Evolutionary conservation across 495 filamentous ascomycete genomes (phyloP), one percentile per base, ranked within the genome.

Genomic region (Penicillium angulare): DNA sequence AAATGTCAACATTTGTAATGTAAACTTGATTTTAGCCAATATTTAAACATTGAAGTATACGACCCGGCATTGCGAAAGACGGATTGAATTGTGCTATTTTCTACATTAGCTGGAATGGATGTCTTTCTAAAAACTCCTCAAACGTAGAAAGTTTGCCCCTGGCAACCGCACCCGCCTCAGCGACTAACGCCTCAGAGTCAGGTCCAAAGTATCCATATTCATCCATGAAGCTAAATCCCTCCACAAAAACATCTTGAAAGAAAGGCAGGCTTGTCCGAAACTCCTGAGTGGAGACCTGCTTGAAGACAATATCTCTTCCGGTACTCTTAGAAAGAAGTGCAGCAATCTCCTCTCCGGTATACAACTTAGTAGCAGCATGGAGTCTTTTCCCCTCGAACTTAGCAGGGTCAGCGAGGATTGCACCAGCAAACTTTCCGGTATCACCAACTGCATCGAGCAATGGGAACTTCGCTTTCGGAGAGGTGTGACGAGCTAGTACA

Each of bases 381-480:
- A 83, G 62, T 4, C 56, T 69, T 55, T 68, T 73, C 13, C 77
- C 78, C 18, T 66, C 66, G 53, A 73, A 84, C 55, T 75, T 73
- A 3, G 75, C 73, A 1, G 73, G 76, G n/a, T 76, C 64, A 7
- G 70, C 70, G 1, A 84, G 63, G 10, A 79, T 76, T 12, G 79
- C 71, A 7, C 71, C 76, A 13, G 81, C 65, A 51, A 72, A 82
- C 50, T 80, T 80, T 0, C 78, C 81, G 3, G 67, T 69, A 54
- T 82, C 77, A 7, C 57, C 66, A 5, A 50, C 61, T 6, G 68
- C 69, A 52, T 79, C 71, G 44, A 83, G 67, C 20, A 74, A 36
- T 2, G 81, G 78, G 1, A 75, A 31, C 31, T 48, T 31, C 3
- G 66, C 65, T 12, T 67, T 47, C 0, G 69, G 69, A 3, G 66